Evolutionary conservation across 768 basidiomycete species (phyloP).

Genomic region (Amanita rimosa): DNA sequence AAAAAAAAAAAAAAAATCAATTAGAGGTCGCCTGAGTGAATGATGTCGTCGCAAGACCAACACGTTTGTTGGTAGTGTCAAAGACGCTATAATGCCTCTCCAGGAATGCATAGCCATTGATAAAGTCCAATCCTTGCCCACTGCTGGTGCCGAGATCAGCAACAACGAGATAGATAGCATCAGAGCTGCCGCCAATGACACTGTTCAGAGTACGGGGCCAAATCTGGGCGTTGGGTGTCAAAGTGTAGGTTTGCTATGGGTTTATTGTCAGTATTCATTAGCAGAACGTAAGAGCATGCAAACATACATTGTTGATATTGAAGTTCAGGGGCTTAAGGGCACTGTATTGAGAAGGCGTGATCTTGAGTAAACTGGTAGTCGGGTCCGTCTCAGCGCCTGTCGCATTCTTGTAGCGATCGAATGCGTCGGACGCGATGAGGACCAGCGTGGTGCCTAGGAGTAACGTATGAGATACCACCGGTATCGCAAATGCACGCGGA

Average conservation of each 20-base stretch:
- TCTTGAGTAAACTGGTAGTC: conserved; percentile 35
- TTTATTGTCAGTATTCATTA: no score
- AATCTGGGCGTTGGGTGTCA: conserved; percentile 57
- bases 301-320: conserved; percentile 34
- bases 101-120: conserved; percentile 31
- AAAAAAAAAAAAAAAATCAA: no score
- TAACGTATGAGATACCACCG: not conserved
- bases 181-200: conserved; percentile 38
- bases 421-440: conserved; percentile 35
- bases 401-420: conserved; percentile 26
- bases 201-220: conserved; percentile 54
- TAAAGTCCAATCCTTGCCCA: conserved; percentile 57
- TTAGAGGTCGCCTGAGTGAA: not conserved
- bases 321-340: conserved; percentile 48
- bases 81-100: conserved; percentile 58
- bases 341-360: conserved; percentile 39
- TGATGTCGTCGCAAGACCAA: not conserved
- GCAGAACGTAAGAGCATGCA: not conserved
- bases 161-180: conserved; percentile 45
- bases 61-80: conserved; percentile 22
- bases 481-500: not conserved
- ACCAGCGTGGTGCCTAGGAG: conserved; percentile 36
- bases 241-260: conserved; percentile 33
- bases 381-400: conserved; percentile 33
- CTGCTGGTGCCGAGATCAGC: conserved; percentile 37